phyloP scores from a whole-genome alignment of 1,284 basidiomycete species.

The Pterula multifida region DNA sequence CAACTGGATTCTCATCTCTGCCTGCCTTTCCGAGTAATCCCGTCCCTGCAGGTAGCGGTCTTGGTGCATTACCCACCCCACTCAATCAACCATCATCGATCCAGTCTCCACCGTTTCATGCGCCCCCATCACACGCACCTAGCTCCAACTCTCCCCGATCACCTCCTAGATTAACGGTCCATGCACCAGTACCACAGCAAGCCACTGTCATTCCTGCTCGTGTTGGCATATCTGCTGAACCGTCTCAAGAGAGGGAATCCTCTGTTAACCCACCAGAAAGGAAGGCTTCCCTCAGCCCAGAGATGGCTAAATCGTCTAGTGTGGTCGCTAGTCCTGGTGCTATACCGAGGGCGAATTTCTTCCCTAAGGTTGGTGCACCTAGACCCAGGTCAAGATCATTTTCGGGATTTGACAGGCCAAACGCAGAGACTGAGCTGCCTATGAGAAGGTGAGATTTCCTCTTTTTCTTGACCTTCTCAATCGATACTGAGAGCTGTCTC shows the following conservation, averaged over 20 bases:
- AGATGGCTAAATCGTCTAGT: not conserved
- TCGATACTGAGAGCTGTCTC: not conserved
- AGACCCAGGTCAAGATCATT: conserved; percentile 65
- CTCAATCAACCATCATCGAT: not conserved
- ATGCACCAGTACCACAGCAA: conserved; percentile 1
- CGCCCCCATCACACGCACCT: not conserved
- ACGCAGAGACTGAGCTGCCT: conserved; percentile 18
- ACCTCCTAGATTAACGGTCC: conserved; percentile 5
- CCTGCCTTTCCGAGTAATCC: too few species aligned
- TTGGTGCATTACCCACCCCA: not conserved
- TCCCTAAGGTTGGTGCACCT: conserved; percentile 35
- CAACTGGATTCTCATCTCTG: not conserved
- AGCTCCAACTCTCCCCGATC: conserved; percentile 1
- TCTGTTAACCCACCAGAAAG: not conserved
- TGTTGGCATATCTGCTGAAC: not conserved
- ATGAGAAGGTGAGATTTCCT: conserved; percentile 23
- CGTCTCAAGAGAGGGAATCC: not conserved
- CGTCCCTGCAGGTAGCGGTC: not conserved
- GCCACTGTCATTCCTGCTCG: not conserved
- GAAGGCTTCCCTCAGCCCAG: not conserved
- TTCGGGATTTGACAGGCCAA: conserved; percentile 44
- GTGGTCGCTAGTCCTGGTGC: conserved; percentile 12
- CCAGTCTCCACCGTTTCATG: not conserved
- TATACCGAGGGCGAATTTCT: conserved; percentile 50
- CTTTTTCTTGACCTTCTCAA: not conserved